Evolutionary conservation across 768 basidiomycete genomes (phyloP).

Genomic region (Hygrophorus russula): DNA sequence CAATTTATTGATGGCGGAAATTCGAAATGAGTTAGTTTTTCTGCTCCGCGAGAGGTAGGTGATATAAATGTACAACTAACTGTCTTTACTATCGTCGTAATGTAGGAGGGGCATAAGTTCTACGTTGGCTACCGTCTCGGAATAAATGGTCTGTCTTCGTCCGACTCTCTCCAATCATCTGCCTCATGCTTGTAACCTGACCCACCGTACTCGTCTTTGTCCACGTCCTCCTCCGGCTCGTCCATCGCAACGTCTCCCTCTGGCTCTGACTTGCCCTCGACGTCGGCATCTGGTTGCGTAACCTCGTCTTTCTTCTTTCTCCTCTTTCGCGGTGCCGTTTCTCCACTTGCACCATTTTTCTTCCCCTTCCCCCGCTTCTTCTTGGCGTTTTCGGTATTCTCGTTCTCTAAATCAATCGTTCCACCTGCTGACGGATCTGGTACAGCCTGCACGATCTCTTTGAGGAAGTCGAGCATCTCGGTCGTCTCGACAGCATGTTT

Average conservation of each 20-base stretch:
- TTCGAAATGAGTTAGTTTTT: too few relatives aligned
- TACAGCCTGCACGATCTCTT: conserved; percentile 78
- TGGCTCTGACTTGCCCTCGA: conserved; percentile 22
- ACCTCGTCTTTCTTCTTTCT: conserved; percentile 23
- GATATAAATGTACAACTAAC: too few relatives aligned
- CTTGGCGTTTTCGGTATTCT: conserved; percentile 38
- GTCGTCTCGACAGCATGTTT: conserved; percentile 87
- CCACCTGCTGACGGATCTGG: conserved; percentile 84
- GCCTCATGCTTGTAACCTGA: neutral
- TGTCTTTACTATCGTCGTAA: too few relatives aligned
- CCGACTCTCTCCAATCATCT: conserved; percentile 3
- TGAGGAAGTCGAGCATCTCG: conserved; percentile 87
- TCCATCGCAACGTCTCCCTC: conserved; percentile 23
- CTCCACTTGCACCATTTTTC: conserved; percentile 23
- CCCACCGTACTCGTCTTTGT: conserved; percentile 22
- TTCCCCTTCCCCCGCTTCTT: conserved; percentile 48
- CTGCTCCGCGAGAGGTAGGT: too few relatives aligned
- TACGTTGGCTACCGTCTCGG: conserved; percentile 18
- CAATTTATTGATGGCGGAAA: too few relatives aligned
- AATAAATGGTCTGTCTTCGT: conserved; percentile 32
- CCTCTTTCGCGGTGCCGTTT: conserved; percentile 21
- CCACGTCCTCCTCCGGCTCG: conserved; percentile 28
- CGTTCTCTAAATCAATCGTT: conserved; percentile 61
- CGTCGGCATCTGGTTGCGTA: conserved; percentile 21
- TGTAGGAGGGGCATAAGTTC: too few relatives aligned